A percentile compares a stretch with the other conserved stretches of the same genome.
Evolutionary conservation across 2,329 filamentous ascomycete genomes (phyloP).

Genomic region (Aspergillus piperis): DNA sequence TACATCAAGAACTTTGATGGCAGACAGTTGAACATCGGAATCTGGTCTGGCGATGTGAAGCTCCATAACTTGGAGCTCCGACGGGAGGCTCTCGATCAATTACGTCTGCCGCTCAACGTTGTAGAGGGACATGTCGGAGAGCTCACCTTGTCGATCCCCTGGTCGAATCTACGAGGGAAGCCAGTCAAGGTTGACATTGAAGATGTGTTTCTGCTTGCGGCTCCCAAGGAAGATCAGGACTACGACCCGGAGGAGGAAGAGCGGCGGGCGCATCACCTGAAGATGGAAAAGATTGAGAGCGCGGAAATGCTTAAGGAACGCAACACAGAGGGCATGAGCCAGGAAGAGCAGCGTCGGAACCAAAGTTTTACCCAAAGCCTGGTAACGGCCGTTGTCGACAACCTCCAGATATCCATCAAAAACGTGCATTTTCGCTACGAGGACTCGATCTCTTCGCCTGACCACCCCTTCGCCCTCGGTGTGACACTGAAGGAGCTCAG

Average conservation of each 20-base stretch:
- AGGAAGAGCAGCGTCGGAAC: conserved; percentile 94
- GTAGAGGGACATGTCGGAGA: conserved; percentile 91
- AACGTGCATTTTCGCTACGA: conserved; percentile 99
- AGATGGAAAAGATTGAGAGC: conserved; percentile 98
- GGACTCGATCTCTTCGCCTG: conserved; percentile 91
- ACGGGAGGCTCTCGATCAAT: conserved; percentile 92
- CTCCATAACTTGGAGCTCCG: conserved; percentile 89
- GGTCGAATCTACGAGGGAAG: conserved; percentile 93
- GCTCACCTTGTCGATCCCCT: conserved; percentile 90
- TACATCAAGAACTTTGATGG: conserved; percentile 99
- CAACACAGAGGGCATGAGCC: conserved; percentile 87
- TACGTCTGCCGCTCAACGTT: conserved; percentile 95
- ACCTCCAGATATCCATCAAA: conserved; percentile 94
- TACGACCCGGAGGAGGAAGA: conserved; percentile 94
- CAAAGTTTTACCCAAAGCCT: conserved; percentile 97
- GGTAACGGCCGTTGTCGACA: conserved; percentile 96
- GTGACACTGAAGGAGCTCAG: conserved; percentile 95
- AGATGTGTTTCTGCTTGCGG: conserved; percentile 93
- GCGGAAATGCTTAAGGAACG: conserved; percentile 92
- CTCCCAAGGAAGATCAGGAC: conserved; percentile 90
- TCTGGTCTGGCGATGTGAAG: conserved; percentile 98
- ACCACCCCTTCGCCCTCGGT: conserved; percentile 91
- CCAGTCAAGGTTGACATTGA: conserved; percentile 95
- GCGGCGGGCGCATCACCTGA: conserved; percentile 80
- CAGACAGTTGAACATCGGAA: conserved; percentile 95